Evolutionary conservation across 2,329 filamentous ascomycete species (phyloP).

Genomic region (Aspergillus sp.): DNA sequence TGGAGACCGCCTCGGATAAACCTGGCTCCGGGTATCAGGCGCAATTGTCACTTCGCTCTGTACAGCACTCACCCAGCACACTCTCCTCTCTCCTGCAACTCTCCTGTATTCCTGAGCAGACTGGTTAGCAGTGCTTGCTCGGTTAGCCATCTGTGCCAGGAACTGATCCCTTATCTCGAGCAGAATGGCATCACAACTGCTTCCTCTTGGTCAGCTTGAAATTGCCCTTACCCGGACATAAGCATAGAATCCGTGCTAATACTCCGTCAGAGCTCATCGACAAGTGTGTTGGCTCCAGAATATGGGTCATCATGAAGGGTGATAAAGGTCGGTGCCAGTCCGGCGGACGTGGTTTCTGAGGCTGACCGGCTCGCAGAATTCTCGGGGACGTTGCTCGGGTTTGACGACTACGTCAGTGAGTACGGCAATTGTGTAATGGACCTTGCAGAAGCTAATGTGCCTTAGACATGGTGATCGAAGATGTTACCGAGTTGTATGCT

Average conservation of each 20-base stretch:
- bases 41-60: no score
- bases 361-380: constrained; percentile 58
- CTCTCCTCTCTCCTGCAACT: no score
- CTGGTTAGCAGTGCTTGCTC: no score
- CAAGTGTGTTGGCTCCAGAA: constrained; percentile 94
- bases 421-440: constrained; percentile 29
- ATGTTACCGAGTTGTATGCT: constrained; percentile 88
- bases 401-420: constrained; percentile 99
- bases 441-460: constrained; percentile 7
- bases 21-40: no score
- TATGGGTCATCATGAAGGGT: constrained; percentile 99
- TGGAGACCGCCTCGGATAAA: no score
- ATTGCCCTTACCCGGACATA: constrained; percentile 4
- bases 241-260: constrained; percentile 10
- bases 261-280: constrained; percentile 75
- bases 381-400: constrained; percentile 84
- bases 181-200: constrained; percentile 61
- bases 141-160: no score
- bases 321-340: constrained; percentile 65
- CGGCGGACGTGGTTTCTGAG: background rate
- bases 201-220: constrained; percentile 53
- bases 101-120: no score
- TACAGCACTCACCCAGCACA: no score
- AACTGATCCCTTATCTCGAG: background rate
- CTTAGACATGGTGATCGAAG: constrained; percentile 92